phyloP scores from a whole-genome alignment of 2,329 filamentous ascomycete species.

The Exserohilum turcica region DNA sequence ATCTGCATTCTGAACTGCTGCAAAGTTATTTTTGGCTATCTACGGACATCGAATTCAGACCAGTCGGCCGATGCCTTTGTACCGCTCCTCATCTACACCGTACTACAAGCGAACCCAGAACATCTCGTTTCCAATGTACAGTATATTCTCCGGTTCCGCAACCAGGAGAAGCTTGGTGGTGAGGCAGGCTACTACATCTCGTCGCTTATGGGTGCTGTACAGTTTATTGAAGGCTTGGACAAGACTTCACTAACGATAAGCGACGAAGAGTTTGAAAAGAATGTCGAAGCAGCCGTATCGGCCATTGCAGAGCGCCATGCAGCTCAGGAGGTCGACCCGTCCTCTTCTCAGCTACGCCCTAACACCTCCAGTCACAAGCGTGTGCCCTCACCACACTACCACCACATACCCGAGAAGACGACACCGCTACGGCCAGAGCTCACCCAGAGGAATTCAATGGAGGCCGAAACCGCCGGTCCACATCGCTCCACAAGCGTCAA shows the following conservation, averaged over 20 bases:
- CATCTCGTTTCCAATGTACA: conserved; percentile 97
- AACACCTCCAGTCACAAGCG: conserved; percentile 38
- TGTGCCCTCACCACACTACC: conserved; percentile 51
- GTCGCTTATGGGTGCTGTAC: conserved; percentile 91
- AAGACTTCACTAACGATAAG: conserved; percentile 90
- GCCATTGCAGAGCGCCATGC: conserved; percentile 90
- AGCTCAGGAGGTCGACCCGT: conserved; percentile 45
- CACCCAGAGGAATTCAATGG: conserved; percentile 64
- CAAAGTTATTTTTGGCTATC: conserved; percentile 96
- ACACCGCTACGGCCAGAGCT: conserved; percentile 60
- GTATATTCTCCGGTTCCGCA: conserved; percentile 94
- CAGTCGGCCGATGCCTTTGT: conserved; percentile 94
- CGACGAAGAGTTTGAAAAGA: conserved; percentile 92
- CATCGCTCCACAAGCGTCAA: conserved; percentile 61
- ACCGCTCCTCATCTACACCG: conserved; percentile 91
- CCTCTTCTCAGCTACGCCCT: conserved; percentile 23
- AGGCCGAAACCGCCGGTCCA: conserved; percentile 64
- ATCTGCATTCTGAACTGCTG: conserved; percentile 98
- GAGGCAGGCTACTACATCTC: conserved; percentile 98
- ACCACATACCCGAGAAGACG: conserved; percentile 56
- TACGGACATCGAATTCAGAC: conserved; percentile 91
- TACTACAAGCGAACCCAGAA: conserved; percentile 91
- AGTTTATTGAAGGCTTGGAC: conserved; percentile 96
- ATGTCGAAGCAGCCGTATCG: conserved; percentile 95
- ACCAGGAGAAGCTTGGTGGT: conserved; percentile 96